Conservation (phyloP, 2,329 filamentous ascomycete genomes). For the Drechslerella dactyloides region DNA sequence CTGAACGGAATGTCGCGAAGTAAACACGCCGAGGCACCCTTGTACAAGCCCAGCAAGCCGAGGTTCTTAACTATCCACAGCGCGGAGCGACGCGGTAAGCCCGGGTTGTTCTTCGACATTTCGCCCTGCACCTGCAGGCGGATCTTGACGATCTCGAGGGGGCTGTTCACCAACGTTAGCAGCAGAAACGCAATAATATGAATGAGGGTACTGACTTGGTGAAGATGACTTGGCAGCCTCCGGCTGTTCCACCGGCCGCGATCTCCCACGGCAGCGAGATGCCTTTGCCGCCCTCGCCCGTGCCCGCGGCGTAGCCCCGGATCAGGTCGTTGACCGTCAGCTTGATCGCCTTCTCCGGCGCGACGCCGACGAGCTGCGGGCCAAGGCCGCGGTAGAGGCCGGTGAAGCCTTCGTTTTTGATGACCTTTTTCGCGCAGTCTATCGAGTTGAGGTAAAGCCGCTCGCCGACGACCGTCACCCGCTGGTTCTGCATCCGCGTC, state of each 20-base stretch:
- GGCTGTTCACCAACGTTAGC: constrained; percentile 67
- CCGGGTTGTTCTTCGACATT: constrained; percentile 83
- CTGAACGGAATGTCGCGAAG: constrained; percentile 97
- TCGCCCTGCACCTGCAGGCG: constrained; percentile 96
- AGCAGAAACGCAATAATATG: constrained; percentile 11
- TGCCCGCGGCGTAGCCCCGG: constrained; percentile 73
- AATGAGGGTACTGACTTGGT: constrained; percentile 63
- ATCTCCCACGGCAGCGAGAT: constrained; percentile 77
- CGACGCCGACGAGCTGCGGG: constrained; percentile 93
- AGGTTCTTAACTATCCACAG: constrained; percentile 98
- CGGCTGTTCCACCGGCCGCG: constrained; percentile 84
- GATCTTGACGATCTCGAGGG: constrained; percentile 98
- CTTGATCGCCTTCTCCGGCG: constrained; percentile 99
- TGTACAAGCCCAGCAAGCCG: constrained; percentile 92
- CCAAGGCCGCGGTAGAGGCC: constrained; percentile 94
- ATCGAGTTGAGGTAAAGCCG: constrained; percentile 95
- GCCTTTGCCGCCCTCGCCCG: constrained; percentile 55
- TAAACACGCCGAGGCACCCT: constrained; percentile 91
- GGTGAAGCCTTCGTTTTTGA: constrained; percentile 86
- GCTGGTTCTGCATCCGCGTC: constrained; percentile 97
- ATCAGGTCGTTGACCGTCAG: constrained; percentile 96
- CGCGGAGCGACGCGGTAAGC: constrained; percentile 79
- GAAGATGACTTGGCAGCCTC: constrained; percentile 84
- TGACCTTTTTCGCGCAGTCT: constrained; percentile 91
- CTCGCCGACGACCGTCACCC: constrained; percentile 79